Conservation (phyloP, 805 yeast species). For the Blastobotrys americana region DNA sequence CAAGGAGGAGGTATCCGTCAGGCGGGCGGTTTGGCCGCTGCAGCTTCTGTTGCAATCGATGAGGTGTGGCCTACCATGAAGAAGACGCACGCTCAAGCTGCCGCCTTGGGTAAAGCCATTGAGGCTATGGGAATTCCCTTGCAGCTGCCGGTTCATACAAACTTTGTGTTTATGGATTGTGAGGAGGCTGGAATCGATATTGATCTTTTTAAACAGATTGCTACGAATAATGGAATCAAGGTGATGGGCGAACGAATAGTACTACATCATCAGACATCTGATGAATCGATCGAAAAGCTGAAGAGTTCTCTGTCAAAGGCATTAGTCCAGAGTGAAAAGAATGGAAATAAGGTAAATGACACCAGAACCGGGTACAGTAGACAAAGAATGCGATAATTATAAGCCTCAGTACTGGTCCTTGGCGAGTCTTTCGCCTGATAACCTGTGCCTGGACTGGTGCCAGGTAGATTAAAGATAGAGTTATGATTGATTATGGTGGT, state of each 20-base stretch:
- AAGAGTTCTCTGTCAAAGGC: constrained; percentile 3
- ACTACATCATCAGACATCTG: constrained; percentile 63
- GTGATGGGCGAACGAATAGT: constrained; percentile 71
- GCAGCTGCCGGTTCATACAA: constrained; percentile 74
- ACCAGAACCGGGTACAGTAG: neutral
- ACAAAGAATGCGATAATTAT: neutral
- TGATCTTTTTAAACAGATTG: constrained; percentile 45
- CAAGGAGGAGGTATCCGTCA: constrained; percentile 93
- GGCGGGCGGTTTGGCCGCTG: constrained; percentile 69
- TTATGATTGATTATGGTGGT: too few relatives aligned
- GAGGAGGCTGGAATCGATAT: constrained; percentile 49
- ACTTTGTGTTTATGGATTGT: constrained; percentile 78
- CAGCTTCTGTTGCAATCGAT: constrained; percentile 75
- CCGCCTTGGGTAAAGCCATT: constrained; percentile 36
- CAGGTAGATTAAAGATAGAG: too few relatives aligned
- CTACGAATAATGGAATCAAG: constrained; percentile 53
- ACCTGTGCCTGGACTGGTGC: too few relatives aligned
- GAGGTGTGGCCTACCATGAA: constrained; percentile 57
- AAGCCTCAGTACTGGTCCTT: too few relatives aligned
- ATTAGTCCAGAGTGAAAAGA: constrained; percentile 1
- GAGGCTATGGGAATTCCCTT: constrained; percentile 43
- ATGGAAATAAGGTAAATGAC: neutral
- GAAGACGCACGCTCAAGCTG: constrained; percentile 45
- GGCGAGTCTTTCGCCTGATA: too few relatives aligned
- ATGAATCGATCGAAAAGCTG: constrained; percentile 42